phyloP scores from a whole-genome alignment of 768 basidiomycete genomes.

The Rhodosporidiobolus odoratus region DNA sequence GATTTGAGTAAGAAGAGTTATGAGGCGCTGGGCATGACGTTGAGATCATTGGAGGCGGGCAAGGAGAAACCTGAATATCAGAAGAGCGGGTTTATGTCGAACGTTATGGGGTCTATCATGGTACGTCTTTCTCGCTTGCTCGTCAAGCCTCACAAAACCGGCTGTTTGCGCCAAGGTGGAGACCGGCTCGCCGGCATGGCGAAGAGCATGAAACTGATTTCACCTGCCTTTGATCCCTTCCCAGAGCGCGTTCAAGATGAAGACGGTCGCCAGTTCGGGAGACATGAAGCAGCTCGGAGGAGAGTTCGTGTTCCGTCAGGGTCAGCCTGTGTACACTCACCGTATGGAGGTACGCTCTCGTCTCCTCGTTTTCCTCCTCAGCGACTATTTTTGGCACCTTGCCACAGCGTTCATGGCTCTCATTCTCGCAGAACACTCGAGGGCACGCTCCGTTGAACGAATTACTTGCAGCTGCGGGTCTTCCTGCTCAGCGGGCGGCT shows the following conservation, averaged over 20 bases:
- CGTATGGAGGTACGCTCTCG: conserved; percentile 17
- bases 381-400: too few species aligned
- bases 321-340: conserved; percentile 2
- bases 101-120: conserved; percentile 63
- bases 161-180: background rate
- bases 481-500: background rate
- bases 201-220: too few species aligned
- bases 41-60: conserved; percentile 50
- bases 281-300: conserved; percentile 76
- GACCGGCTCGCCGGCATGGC: too few species aligned
- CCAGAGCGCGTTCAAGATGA: conserved; percentile 61
- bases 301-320: conserved; percentile 64
- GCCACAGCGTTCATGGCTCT: background rate
- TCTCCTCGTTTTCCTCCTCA: background rate
- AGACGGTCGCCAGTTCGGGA: conserved; percentile 49
- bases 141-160: too few species aligned
- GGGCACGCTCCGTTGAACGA: conserved; percentile 28
- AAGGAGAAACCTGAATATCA: conserved; percentile 9
- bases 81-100: conserved; percentile 51
- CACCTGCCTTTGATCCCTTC: conserved; percentile 49
- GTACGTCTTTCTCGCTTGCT: conserved; percentile 60
- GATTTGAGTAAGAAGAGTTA: conserved; percentile 45
- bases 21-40: conserved; percentile 68
- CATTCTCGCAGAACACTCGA: conserved; percentile 23
- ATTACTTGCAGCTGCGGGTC: conserved; percentile 4